Percentiles rank a stretch among this genome's conserved stretches.
Conservation (phyloP, 2,329 filamentous ascomycete genomes). For the Arthrobotrys entomopaga region DNA sequence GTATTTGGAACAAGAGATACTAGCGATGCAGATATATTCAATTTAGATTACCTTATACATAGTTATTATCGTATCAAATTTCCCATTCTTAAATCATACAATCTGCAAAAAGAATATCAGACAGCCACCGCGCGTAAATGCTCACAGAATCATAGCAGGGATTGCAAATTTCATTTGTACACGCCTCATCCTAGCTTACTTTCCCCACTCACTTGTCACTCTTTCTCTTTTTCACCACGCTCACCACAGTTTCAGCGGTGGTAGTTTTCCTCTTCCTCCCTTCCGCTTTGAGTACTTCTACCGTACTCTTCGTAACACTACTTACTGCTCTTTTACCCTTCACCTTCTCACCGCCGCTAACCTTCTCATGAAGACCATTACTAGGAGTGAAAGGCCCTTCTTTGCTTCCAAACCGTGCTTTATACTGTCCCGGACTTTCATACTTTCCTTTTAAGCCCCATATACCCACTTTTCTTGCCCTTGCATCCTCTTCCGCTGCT, state of each 20-base stretch:
- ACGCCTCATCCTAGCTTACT: background rate
- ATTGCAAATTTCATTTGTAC: background rate
- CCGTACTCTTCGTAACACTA: background rate
- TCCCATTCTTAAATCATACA: background rate
- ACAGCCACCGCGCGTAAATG: background rate
- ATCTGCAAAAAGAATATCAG: background rate
- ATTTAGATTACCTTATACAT: background rate
- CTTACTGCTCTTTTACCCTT: slow-evolving; percentile 36
- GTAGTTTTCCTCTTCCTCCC: background rate
- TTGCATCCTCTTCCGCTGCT: slow-evolving; percentile 68
- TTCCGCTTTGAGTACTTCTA: background rate
- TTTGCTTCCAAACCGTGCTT: slow-evolving; percentile 45
- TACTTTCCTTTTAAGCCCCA: slow-evolving; percentile 71
- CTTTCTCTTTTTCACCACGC: background rate
- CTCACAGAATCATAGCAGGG: background rate
- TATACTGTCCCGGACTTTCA: slow-evolving; percentile 54
- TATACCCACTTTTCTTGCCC: slow-evolving; percentile 73
- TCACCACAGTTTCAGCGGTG: background rate
- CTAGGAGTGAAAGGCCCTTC: slow-evolving; percentile 52
- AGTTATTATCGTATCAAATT: background rate
- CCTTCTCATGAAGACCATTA: slow-evolving; percentile 20
- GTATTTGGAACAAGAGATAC: too few relatives aligned
- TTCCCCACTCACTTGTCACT: background rate
- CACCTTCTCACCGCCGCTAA: slow-evolving; percentile 42
- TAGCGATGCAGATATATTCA: background rate